Evolutionary conservation across 192 early-diverging fungal species (phyloP).

Genomic region (Podila clonocystis): DNA sequence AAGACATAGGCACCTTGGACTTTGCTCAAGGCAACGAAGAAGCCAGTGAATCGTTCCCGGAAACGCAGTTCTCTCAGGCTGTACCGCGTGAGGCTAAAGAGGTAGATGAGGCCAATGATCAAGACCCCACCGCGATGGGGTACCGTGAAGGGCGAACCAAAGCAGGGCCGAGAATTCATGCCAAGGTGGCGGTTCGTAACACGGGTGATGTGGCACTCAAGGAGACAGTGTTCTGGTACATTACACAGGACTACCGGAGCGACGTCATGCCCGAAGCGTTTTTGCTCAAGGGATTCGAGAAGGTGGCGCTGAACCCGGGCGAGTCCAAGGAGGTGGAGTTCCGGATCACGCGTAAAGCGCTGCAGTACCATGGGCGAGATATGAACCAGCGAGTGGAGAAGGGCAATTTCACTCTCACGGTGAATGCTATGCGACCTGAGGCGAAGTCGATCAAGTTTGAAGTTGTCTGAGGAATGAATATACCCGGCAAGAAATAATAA

Average conservation of each 20-base stretch:
- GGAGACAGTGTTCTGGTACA: slow-evolving; percentile 66
- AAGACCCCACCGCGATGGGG: background rate
- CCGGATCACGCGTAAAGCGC: slow-evolving; percentile 42
- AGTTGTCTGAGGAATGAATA: slow-evolving; percentile 4
- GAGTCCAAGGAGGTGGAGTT: slow-evolving; percentile 56
- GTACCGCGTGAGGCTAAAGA: background rate
- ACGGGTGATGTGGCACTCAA: slow-evolving; percentile 55
- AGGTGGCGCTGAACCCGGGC: slow-evolving; percentile 53
- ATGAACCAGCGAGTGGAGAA: slow-evolving; percentile 21
- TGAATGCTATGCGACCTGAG: slow-evolving; percentile 47
- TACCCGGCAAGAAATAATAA: too few relatives aligned
- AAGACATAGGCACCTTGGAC: too few relatives aligned
- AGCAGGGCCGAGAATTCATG: slow-evolving; percentile 34
- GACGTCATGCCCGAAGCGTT: slow-evolving; percentile 63
- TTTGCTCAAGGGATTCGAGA: slow-evolving; percentile 63
- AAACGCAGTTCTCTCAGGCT: background rate
- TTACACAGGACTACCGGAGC: slow-evolving; percentile 60
- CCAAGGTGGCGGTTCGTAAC: slow-evolving; percentile 55
- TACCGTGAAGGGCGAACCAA: background rate
- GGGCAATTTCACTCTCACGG: slow-evolving; percentile 45
- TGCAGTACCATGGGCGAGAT: slow-evolving; percentile 31
- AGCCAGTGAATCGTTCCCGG: too few relatives aligned
- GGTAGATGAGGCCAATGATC: background rate
- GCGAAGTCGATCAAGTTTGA: slow-evolving; percentile 38
- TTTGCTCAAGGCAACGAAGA: too few relatives aligned